Base-by-base conservation (phyloP, 108 stramenopile genomes). In the Fragilariopsis cylindrus region DNA sequence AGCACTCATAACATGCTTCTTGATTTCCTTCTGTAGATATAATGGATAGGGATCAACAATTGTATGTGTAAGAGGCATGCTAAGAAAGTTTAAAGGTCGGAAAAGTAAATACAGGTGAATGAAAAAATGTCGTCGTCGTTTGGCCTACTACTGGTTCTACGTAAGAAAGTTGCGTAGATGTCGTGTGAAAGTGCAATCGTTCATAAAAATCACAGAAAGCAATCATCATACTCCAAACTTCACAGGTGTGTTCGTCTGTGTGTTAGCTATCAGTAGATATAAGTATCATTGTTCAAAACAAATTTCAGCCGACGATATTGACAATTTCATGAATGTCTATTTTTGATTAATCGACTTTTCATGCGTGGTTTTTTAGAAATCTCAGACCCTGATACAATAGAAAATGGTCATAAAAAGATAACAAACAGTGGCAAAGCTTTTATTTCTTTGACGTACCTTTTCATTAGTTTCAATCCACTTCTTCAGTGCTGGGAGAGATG, bases 401-500 rank as follows among this genome's bases (percentile, higher is more conserved):
- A 66, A 60, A 60, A 43, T 3, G 48, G 18, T 46, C 57, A 12
- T 54, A 55, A 54, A 68, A 46, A 60, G 45, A 43, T 0, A 8
- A 45, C 30, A 2, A 45, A 63, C 62, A 11, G 0, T n/a, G 9
- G 42, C 62, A 12, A 45, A n/a, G 13, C 6, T 44, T 45, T 11
- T 47, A 0, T 42, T 53, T 54, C 15, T 57, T 71, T 19, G 8
- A 79, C 82, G 79, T 71, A 87, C 86, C 75, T 81, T 78, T 67
- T 87, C 83, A 58, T 87, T 82, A 54, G 49, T 72, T 81, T 87
- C 82, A 73, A 93, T 87, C 85, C 86, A 93, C 73, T 93, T 93
- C 76, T 77, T 87, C 69, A 93, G 90, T 8, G 92, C 92, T 66
- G 77, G 46, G 45, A 77, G 58, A 49, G 90, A 91, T 39, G 92